These are phyloP conservation scores for Dictyostelium discoideum DNA, from an alignment of 78 protist genomes.

Conservation along the genomic window DNA sequence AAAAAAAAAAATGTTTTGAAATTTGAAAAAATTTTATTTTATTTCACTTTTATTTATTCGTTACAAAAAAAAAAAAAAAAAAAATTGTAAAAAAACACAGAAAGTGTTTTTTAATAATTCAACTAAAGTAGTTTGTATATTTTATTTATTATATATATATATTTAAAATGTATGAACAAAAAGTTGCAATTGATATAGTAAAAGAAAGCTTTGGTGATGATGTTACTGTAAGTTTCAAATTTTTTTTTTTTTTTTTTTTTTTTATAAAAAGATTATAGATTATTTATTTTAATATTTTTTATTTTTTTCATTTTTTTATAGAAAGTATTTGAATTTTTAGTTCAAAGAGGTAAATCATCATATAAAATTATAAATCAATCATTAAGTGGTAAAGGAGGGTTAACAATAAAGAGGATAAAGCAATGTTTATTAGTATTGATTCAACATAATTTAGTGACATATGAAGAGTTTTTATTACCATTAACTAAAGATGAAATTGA, in stretches of 20 bases:
- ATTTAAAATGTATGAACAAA: constrained; percentile 53
- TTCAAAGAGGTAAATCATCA: constrained; percentile 58
- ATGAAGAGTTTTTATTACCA: constrained; percentile 29
- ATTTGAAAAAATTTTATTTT: background rate
- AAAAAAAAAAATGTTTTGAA: background rate
- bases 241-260: background rate
- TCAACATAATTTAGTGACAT: constrained; percentile 58
- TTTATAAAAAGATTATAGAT: too few relatives aligned
- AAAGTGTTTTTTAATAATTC: background rate
- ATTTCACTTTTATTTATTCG: background rate
- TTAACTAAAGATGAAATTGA: background rate
- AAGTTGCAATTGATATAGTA: constrained; percentile 54
- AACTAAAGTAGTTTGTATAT: background rate
- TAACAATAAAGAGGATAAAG: background rate
- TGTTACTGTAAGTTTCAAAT: constrained; percentile 21
- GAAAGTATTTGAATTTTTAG: constrained; percentile 62
- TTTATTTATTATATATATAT: background rate
- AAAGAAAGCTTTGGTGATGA: constrained; percentile 63
- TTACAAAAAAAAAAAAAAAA: background rate
- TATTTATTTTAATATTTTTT: background rate
- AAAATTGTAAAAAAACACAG: background rate
- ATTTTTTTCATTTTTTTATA: background rate
- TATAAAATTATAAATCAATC: background rate
- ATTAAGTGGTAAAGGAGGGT: background rate
- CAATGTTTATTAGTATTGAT: constrained; percentile 51